phyloP scores from a whole-genome alignment of 148 eudicot species.

The Persicaria maculosa region DNA sequence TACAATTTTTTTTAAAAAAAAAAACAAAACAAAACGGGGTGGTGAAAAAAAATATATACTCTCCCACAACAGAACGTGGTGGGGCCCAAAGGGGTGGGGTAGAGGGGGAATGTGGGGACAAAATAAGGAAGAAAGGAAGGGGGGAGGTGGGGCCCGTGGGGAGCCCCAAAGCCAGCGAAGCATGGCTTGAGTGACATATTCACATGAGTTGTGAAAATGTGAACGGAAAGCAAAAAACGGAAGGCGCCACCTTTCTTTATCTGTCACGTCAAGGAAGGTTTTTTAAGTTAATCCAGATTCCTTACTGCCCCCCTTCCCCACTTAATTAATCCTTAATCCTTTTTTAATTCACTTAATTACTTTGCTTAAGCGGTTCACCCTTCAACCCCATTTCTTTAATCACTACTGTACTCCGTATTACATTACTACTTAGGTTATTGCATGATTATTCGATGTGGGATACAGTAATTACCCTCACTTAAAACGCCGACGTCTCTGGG shows the following conservation, averaged over 20 bases:
- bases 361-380: not conserved
- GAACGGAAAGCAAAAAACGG: not conserved
- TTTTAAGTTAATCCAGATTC: not conserved
- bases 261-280: conserved; percentile 9
- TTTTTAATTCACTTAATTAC: not conserved
- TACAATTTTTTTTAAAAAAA: too few species aligned
- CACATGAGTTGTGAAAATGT: conserved; percentile 4
- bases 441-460: too few species aligned
- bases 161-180: conserved; percentile 11
- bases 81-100: not conserved
- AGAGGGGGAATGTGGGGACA: not conserved
- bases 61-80: not conserved
- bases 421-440: too few species aligned
- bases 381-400: not conserved
- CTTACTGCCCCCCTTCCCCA: not conserved
- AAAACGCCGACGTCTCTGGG: too few species aligned
- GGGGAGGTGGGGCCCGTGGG: not conserved
- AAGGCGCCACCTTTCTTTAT: conserved; percentile 6
- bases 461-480: too few species aligned
- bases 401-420: too few species aligned
- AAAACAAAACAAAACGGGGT: too few species aligned
- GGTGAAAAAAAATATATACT: not conserved
- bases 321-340: not conserved
- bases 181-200: conserved; percentile 3
- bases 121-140: not conserved